Conservation (phyloP, 306 rosid genomes). For the Lagenaria siceraria region DNA sequence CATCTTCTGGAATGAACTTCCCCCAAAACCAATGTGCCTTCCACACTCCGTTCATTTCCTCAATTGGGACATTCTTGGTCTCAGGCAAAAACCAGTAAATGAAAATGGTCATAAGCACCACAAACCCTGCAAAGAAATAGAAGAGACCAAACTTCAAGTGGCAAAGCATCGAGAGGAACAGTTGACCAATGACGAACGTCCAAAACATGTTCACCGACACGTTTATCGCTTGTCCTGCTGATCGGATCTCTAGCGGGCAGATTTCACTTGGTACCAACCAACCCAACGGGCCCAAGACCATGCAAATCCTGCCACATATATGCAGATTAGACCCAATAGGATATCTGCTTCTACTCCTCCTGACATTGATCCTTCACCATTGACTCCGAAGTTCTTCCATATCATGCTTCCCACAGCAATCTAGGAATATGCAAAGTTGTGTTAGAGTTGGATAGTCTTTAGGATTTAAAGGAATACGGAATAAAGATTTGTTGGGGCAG, state of each 20-base stretch:
- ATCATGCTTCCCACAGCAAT: conserved; percentile 22
- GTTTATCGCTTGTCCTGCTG: conserved; percentile 46
- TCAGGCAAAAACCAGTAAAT: conserved; percentile 29
- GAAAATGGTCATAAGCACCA: conserved; percentile 32
- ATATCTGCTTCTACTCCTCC: conserved; percentile 6
- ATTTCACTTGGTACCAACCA: conserved; percentile 58
- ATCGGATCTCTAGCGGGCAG: conserved; percentile 39
- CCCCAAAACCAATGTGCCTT: conserved; percentile 49
- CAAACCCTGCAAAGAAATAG: conserved; percentile 36
- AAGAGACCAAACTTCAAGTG: conserved; percentile 45
- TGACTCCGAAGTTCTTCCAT: conserved; percentile 18
- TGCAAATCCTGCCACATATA: conserved; percentile 49
- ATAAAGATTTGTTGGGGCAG: neutral
- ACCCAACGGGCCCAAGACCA: conserved; percentile 72
- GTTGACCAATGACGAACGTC: conserved; percentile 35
- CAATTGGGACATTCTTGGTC: conserved; percentile 40
- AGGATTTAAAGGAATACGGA: neutral
- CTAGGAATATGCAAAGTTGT: neutral
- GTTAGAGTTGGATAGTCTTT: neutral
- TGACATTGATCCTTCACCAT: conserved; percentile 31
- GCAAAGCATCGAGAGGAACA: conserved; percentile 40
- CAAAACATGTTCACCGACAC: conserved; percentile 44
- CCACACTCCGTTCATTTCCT: conserved; percentile 40
- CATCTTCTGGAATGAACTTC: conserved; percentile 16
- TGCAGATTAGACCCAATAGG: conserved; percentile 32